These are phyloP conservation scores for Ambrosia trifida DNA, from an alignment of 129 eudicot species.

Conservation along the genomic window DNA sequence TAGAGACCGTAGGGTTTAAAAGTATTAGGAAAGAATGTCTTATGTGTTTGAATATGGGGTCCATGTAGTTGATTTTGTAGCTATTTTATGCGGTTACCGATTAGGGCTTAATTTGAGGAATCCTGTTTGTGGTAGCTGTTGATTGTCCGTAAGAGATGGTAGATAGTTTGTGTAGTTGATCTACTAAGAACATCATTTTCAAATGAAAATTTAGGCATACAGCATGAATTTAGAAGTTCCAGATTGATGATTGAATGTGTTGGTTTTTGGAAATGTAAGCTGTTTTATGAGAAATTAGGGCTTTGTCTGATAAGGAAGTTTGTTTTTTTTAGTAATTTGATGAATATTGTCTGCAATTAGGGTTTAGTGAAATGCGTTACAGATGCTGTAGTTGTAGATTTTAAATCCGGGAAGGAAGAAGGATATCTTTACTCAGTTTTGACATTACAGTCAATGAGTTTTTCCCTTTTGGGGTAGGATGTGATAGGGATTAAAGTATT, in stretches of 20 bases:
- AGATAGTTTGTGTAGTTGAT: neutral
- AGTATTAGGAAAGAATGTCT: neutral
- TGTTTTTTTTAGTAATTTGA: conserved; percentile 1
- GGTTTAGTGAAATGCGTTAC: neutral
- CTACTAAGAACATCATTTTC: conserved; percentile 14
- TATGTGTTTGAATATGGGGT: conserved; percentile 10
- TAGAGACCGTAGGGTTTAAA: neutral
- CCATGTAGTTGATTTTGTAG: neutral
- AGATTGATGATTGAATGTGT: conserved; percentile 11
- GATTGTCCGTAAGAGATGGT: neutral
- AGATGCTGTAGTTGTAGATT: conserved; percentile 16
- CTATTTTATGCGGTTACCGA: neutral
- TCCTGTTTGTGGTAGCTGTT: neutral
- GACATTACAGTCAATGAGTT: neutral
- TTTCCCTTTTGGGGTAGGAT: neutral
- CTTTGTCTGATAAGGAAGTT: neutral
- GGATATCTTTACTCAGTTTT: neutral
- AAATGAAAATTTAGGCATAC: neutral
- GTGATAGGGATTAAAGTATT: neutral
- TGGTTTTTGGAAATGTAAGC: conserved; percentile 12
- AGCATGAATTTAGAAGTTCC: neutral
- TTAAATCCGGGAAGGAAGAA: neutral
- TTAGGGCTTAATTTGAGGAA: conserved; percentile 18
- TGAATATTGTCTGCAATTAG: conserved; percentile 9
- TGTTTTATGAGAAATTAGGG: conserved; percentile 25